Evolutionary conservation across 352 stramenopile genomes (phyloP).

Genomic region (Phytophthora meadii): DNA sequence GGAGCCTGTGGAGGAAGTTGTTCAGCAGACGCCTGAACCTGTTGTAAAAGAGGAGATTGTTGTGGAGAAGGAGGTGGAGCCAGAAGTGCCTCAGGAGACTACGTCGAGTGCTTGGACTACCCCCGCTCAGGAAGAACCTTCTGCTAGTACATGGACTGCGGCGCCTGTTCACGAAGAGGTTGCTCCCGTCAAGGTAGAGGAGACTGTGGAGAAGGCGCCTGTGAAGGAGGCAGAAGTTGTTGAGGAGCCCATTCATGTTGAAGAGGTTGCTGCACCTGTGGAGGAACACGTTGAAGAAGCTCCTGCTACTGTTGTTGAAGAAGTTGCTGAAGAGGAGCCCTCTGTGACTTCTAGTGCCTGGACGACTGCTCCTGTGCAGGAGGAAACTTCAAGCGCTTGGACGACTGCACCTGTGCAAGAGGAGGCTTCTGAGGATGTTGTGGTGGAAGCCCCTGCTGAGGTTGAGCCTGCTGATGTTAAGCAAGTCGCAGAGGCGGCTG

Average conservation of each 20-base stretch:
- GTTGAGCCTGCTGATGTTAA: not conserved
- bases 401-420: conserved; percentile 37
- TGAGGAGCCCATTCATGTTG: conserved; percentile 2
- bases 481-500: not conserved
- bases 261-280: conserved; percentile 14
- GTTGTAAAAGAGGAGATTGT: conserved; percentile 9
- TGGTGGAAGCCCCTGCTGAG: not conserved
- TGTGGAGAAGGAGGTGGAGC: conserved; percentile 6
- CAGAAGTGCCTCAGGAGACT: conserved; percentile 4
- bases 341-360: conserved; percentile 13
- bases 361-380: conserved; percentile 17
- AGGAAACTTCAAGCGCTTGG: conserved; percentile 33
- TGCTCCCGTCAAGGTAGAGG: not conserved
- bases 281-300: conserved; percentile 5
- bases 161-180: conserved; percentile 15
- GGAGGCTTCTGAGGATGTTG: not conserved
- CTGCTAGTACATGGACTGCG: conserved; percentile 20
- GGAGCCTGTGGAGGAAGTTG: conserved; percentile 7
- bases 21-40: not conserved
- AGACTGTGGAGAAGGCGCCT: conserved; percentile 8
- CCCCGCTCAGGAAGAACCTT: conserved; percentile 17
- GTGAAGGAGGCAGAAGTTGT: conserved; percentile 14
- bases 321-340: conserved; percentile 18
- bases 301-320: conserved; percentile 18
- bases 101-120: conserved; percentile 4